Evolutionary conservation across 805 yeast species (phyloP), one percentile per base, ranked within the genome.

Genomic region (Kodamaea lidongshanica): DNA sequence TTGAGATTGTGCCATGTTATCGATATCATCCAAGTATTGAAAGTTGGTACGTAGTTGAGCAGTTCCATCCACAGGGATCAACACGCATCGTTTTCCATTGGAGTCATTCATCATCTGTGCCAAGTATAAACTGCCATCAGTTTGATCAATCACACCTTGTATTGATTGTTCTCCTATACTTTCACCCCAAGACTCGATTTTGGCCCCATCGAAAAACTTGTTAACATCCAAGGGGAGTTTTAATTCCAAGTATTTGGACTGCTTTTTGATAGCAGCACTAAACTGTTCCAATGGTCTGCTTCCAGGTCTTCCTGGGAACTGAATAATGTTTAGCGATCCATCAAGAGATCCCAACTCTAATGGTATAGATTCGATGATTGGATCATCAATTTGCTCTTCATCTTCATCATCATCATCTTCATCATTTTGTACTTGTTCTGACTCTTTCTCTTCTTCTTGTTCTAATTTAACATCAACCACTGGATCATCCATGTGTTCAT

Each of bases 1-100:
- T 40, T 43, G 63, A 34, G 37, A 60, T 32, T 46, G 65, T 60
- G 63, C 69, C 32, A 58, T 67, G 34, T 61, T 61, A 35, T 67
- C 73, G 37, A 56, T 48, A 39, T 69, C 76, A 50, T 87, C 95
- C 24, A 87, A 74, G 49, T 88, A 84, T 40, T 70, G 72, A 58
- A 92, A 85, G 44, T 72, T 71, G 3, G 96, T 92, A 42, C 95
- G 70, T 37, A 92, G 53, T 53, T 89, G 96, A 0, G 80, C 73
- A 0, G 82, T 73, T 12, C 75, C 67, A 19, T 74, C 70, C 2
- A 88, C 64, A 1, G 89, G 83, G 1, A 73, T 55, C 37, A 89
- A 52, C 28, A 82, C 74, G 6, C 86, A 46, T 43, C 69, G 75
- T 11, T 69, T 35, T 5, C 32, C 41, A 16, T 12, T 7, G 6